phyloP scores from a whole-genome alignment of 371 early-diverging fungal species.

The Fennellomyces sp. region DNA sequence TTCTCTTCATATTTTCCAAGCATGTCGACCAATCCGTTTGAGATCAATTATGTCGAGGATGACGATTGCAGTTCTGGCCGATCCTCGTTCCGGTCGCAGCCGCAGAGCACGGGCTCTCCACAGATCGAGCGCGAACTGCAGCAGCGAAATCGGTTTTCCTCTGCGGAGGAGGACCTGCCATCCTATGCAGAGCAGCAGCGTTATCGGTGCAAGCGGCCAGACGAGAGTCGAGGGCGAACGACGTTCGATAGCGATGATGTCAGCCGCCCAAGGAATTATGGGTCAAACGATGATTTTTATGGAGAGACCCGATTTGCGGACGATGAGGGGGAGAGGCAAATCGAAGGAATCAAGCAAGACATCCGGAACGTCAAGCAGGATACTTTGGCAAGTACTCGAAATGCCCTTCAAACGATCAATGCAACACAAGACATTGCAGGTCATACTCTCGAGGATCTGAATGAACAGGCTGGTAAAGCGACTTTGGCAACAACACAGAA shows the following conservation, averaged over 20 bases:
- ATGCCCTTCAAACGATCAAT: conserved; percentile 66
- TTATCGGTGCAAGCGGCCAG: too few species aligned
- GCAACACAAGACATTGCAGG: conserved; percentile 67
- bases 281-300: background rate
- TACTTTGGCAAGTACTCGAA: conserved; percentile 70
- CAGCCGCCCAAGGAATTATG: too few species aligned
- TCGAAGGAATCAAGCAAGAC: conserved; percentile 56
- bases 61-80: too few species aligned
- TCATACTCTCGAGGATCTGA: conserved; percentile 65
- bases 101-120: too few species aligned
- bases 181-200: too few species aligned
- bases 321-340: conserved; percentile 48
- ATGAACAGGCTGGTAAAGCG: conserved; percentile 65
- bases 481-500: too few species aligned
- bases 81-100: too few species aligned
- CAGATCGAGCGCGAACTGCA: too few species aligned
- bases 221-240: too few species aligned
- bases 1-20: too few species aligned
- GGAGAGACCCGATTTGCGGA: conserved; percentile 7
- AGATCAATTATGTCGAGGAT: background rate
- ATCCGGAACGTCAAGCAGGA: conserved; percentile 74
- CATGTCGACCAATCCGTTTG: background rate
- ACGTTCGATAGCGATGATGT: background rate
- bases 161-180: too few species aligned
- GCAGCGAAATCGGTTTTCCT: too few species aligned